Evolutionary conservation across 2,329 filamentous ascomycete genomes (phyloP), one percentile per base, ranked within the genome.

Genomic region (Arthrobotrys musiformis): DNA sequence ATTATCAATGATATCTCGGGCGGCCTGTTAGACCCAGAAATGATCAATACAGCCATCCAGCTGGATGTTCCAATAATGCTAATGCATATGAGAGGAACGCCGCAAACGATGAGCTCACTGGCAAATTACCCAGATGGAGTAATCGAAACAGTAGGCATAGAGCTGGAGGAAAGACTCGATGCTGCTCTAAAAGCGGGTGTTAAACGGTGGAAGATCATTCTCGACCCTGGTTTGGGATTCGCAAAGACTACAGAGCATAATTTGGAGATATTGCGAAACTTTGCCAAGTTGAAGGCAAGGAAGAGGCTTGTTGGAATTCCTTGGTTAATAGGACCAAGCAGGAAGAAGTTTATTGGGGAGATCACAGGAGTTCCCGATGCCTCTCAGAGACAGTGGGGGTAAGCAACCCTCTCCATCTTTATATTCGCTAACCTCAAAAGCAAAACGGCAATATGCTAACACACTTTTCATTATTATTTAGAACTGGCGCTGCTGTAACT

Each of bases 1-100:
- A 92, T 99, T 79, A 89, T 99, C 84, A 99, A 99, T 84, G 95
- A 99, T 83, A 90, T 99, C 37, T 96, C 93, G 0, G 93, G 91
- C 0, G 95, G 95, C 2, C 82, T 86, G 2, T 86, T 97, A 61
- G 95, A 98, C 82, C 85, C 88, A 0, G 87, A 88, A 0, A 98
- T 99, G 93, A 88, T 99, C 0, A 81, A 89, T 13, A 93, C 92
- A 0, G 90, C 94, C 78, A 94, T 92, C 0, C 86, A 87, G 3
- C 87, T 95, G 0, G 91, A 92, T 37, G 93, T 90, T 81, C 93
- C 93, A 1, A 90, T 97, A 33, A 86, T 90, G 79, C 87, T 97
- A 62, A 97, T 96, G 93, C 94, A 97, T 85, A 97, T 95, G 92
- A 92, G 94, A 80, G 94, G 94, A 61, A 92, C 89, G 2, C 93